phyloP scores from a whole-genome alignment of 352 stramenopile genomes.

The Phytophthora pinifolia region DNA sequence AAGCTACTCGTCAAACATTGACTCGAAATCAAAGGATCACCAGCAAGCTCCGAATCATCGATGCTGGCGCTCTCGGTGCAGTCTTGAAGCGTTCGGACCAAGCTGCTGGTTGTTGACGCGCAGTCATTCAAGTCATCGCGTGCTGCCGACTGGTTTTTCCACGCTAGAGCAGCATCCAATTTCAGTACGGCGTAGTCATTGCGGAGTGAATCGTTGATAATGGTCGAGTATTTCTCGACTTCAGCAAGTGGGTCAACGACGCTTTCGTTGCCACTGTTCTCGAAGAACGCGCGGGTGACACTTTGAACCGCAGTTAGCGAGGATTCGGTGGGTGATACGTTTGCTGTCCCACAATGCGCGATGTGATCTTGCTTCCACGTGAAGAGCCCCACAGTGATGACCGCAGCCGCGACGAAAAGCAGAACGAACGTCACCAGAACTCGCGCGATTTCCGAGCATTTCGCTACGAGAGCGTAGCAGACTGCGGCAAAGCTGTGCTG shows the following conservation, averaged over 20 bases:
- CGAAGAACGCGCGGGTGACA: constrained; percentile 27
- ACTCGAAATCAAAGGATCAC: constrained; percentile 25
- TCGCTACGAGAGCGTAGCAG: constrained; percentile 39
- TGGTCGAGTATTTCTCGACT: constrained; percentile 29
- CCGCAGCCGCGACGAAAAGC: constrained; percentile 30
- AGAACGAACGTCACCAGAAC: constrained; percentile 42
- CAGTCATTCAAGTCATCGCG: constrained; percentile 22
- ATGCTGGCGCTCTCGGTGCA: constrained; percentile 13
- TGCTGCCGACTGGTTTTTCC: constrained; percentile 32
- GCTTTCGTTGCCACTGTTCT: constrained; percentile 32
- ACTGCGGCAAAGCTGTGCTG: constrained; percentile 44
- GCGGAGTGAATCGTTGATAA: constrained; percentile 36
- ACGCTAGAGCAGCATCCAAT: constrained; percentile 26
- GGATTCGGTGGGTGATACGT: neutral
- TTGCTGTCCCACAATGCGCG: constrained; percentile 10
- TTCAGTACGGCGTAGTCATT: constrained; percentile 30
- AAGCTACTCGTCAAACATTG: constrained; percentile 23
- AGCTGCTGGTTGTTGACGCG: constrained; percentile 26
- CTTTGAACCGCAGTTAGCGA: constrained; percentile 23
- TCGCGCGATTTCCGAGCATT: constrained; percentile 35
- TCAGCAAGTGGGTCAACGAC: constrained; percentile 26
- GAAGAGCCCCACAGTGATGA: constrained; percentile 38
- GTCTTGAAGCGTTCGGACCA: constrained; percentile 36
- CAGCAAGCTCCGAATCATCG: neutral
- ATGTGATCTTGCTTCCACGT: constrained; percentile 47